phyloP scores from a whole-genome alignment of 768 basidiomycete species.

The Mycena sanguinolenta region DNA sequence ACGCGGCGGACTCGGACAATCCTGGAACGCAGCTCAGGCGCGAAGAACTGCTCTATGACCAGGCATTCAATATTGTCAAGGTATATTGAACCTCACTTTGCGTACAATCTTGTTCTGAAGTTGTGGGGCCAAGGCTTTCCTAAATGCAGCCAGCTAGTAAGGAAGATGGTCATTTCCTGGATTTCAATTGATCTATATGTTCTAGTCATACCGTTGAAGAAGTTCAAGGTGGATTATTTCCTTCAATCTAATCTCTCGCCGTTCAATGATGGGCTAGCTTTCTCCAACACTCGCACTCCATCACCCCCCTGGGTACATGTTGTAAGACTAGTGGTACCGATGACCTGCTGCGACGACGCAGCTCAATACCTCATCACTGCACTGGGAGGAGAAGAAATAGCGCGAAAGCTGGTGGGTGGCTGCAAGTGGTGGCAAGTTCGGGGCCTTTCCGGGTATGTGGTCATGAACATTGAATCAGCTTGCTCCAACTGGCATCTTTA shows the following conservation, averaged over 20 bases:
- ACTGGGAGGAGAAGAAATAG: conserved; percentile 86
- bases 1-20: conserved; percentile 47
- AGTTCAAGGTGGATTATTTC: conserved; percentile 63
- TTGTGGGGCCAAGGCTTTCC: conserved; percentile 68
- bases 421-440: conserved; percentile 99
- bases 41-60: conserved; percentile 86
- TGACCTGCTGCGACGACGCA: conserved; percentile 81
- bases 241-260: background rate
- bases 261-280: conserved; percentile 53
- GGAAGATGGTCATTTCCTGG: conserved; percentile 39
- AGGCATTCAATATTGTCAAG: conserved; percentile 83
- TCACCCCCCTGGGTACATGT: conserved; percentile 89
- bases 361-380: conserved; percentile 80
- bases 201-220: conserved; percentile 88
- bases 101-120: conserved; percentile 3
- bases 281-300: conserved; percentile 85
- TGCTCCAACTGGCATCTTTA: conserved; percentile 34
- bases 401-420: conserved; percentile 83
- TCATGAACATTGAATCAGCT: conserved; percentile 28
- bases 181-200: conserved; percentile 17
- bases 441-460: conserved; percentile 76
- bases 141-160: conserved; percentile 79
- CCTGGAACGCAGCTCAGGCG: conserved; percentile 66
- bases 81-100: conserved; percentile 45
- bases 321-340: conserved; percentile 78